Base-by-base conservation (phyloP, 495 filamentous ascomycete species). In the Penicillium herquei region DNA sequence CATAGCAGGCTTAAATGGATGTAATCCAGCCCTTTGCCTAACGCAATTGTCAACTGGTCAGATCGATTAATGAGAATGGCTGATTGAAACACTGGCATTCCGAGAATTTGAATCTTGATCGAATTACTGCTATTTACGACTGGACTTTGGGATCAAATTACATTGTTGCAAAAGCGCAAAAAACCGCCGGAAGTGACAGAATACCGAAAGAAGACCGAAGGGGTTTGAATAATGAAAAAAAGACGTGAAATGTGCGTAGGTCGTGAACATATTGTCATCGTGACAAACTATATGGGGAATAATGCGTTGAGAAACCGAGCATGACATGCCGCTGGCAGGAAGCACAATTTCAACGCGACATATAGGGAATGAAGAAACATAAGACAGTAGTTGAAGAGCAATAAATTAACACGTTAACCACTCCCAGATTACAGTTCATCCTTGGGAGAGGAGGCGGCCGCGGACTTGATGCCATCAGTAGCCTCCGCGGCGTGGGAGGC, bases 391-490 rank as follows among this genome's bases (percentile, higher is more conserved):
- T 42, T 45, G 41, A 41, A 43, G 39, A 18, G 44, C 48, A 51
- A 18, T 44, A 49, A 37, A 46, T 63, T 56, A 33, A 49, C 30
- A 54, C 30, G 47, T 30, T 63, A 42, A 61, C 55, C 49, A 62
- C 44, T 34, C 12, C 48, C 30, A 41, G 11, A 48, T 73, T 66
- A 89, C 51, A 89, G 64, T 65, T 89, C 85, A 58, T 88, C 84
- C 60, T 77, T 83, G 40, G 69, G 57, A 18, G 54, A 58, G 13
- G 59, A 64, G 41, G 49, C 55, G 41, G 49, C 55, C 10, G 54
- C 52, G 47, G 54, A 57, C 54, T 72, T 75, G 52, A 70, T 62
- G 48, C 62, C 70, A 49, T 61, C 69, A 30, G 55, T 69, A 42
- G 60, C 74, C 54, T 60, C 81, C 59, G 74, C 79, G 58, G 64